Evolutionary conservation across 495 filamentous ascomycete species (phyloP), one percentile per base, ranked within the genome.

Genomic region (Pyronema omphalodes): DNA sequence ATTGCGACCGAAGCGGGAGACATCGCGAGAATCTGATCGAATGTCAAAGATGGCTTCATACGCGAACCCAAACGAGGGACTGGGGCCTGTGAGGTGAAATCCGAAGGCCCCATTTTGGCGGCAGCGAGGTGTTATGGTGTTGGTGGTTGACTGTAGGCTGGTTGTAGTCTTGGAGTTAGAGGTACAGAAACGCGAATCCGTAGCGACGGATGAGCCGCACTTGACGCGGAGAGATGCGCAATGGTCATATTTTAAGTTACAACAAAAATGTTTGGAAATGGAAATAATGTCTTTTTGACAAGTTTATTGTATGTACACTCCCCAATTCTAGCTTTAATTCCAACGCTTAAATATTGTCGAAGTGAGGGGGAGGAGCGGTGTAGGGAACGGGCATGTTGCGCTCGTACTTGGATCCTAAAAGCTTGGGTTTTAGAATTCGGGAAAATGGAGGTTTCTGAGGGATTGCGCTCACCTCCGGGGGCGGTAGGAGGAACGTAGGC

Each of bases 391-490:
- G 87, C 43, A 99, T 65, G 65, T 96, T 99, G 66, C 91, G 77
- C 70, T 96, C 91, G 69, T 82, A 96, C 74, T 96, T 96, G 53
- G 86, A 94, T 53, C 88, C 87, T 94, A 55, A 29, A 29, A 5
- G 23, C 23, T 29, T 46, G 50, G 50, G 23, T 14, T 52, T 40
- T 37, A 9, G 12, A 33, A 41, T 35, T 9, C 43, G 39, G 23
- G 55, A 64, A 50, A 66, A 66, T 69, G 40, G 68, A 61, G 41
- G 33, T 35, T 23, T 37, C 33, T 14, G 44, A 29, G 17, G 33
- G 6, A 14, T 7, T n/a, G 51, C n/a, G 66, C 77, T 60, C 75
- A 93, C 91, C 91, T 76, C 91, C 91, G 14, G 91, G 91, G 9
- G 91, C 89, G 14, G 86, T 89, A 7, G 91, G 91, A 47, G 80